Conservation (phyloP, 192 early-diverging fungal genomes). For the Backusella luteola region DNA sequence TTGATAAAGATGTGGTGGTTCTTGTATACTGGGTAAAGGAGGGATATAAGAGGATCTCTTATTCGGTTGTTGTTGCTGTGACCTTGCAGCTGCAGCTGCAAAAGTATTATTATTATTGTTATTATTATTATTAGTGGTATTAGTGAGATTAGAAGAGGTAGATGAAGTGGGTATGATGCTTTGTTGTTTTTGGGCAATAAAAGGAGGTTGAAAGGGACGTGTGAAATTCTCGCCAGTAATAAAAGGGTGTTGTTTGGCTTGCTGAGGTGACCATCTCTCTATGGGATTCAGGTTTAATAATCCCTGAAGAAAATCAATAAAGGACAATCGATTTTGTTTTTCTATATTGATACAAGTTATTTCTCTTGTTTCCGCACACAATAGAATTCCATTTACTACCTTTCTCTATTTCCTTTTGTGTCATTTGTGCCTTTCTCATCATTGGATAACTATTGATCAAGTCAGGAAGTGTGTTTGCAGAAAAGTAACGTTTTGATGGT, state of each 20-base stretch:
- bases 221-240: slow-evolving; percentile 82
- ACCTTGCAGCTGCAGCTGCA: not conserved
- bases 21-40: slow-evolving; percentile 12
- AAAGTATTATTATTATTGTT: not conserved
- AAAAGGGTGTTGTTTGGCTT: slow-evolving; percentile 94
- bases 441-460: slow-evolving; percentile 86
- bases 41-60: slow-evolving; percentile 9
- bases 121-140: not conserved
- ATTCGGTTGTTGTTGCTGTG: not conserved
- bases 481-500: slow-evolving; percentile 91
- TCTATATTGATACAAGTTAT: slow-evolving; percentile 39
- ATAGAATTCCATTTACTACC: slow-evolving; percentile 39
- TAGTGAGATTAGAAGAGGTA: not conserved
- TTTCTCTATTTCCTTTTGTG: slow-evolving; percentile 68
- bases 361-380: not conserved
- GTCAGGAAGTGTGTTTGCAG: slow-evolving; percentile 81
- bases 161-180: not conserved
- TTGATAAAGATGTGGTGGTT: slow-evolving; percentile 10
- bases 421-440: slow-evolving; percentile 58
- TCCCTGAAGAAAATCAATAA: slow-evolving; percentile 94
- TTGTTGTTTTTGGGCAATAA: slow-evolving; percentile 5
- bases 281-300: slow-evolving; percentile 88
- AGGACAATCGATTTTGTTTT: slow-evolving; percentile 63
- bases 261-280: slow-evolving; percentile 90
- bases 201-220: slow-evolving; percentile 62